Conservation (phyloP, 192 early-diverging fungal species). For the Helicostylum pulchrum region DNA sequence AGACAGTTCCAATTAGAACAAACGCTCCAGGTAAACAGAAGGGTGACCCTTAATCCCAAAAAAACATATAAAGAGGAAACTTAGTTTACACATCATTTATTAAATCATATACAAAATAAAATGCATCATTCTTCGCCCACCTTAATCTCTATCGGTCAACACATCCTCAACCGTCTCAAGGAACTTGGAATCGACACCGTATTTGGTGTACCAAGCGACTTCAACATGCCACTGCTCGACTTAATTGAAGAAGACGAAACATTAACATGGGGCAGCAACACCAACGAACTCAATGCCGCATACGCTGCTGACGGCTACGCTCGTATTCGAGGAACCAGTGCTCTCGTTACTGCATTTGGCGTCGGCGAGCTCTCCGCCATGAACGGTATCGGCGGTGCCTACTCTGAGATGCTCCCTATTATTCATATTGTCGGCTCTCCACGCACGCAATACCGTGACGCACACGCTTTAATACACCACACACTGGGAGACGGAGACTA, state of each 20-base stretch:
- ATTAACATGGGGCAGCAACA: conserved; percentile 33
- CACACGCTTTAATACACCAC: conserved; percentile 42
- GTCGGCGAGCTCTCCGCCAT: conserved; percentile 40
- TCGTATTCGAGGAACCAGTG: conserved; percentile 32
- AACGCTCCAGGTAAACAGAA: no score
- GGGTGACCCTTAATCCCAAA: no score
- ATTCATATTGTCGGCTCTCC: conserved; percentile 49
- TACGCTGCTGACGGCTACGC: conserved; percentile 29
- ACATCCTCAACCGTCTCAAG: conserved; percentile 36
- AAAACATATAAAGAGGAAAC: background rate
- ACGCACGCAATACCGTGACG: conserved; percentile 34
- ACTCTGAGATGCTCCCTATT: conserved; percentile 43
- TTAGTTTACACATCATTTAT: background rate
- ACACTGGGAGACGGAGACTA: conserved; percentile 47
- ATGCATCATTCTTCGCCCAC: background rate
- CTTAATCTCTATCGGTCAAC: conserved; percentile 28
- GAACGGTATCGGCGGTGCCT: conserved; percentile 43
- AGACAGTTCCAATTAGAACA: no score
- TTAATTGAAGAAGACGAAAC: conserved; percentile 29
- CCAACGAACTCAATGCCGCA: conserved; percentile 34
- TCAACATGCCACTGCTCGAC: conserved; percentile 30
- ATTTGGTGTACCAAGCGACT: conserved; percentile 44
- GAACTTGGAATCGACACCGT: conserved; percentile 37
- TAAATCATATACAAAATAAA: background rate
- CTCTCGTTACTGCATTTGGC: no score